These are phyloP conservation scores for Torulaspora globosa DNA, from an alignment of 1,139 yeast genomes.

Conservation along the genomic window DNA sequence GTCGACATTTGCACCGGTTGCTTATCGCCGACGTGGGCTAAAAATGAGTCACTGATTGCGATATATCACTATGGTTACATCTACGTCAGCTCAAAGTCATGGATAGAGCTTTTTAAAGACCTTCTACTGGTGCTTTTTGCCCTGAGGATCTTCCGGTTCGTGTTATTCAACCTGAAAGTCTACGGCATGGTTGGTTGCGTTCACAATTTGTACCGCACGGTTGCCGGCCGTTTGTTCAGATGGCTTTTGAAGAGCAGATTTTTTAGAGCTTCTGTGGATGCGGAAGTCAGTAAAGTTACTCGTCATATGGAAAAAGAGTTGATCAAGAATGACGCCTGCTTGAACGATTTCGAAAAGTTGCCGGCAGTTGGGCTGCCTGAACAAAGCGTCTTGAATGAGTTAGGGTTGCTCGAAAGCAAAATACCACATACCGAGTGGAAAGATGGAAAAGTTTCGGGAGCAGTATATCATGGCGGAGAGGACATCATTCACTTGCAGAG, in stretches of 20 bases:
- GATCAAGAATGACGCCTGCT: slow-evolving; percentile 47
- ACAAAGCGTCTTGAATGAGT: slow-evolving; percentile 44
- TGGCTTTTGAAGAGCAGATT: slow-evolving; percentile 51
- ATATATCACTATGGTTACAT: slow-evolving; percentile 1
- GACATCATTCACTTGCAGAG: slow-evolving; percentile 70
- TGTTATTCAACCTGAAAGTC: slow-evolving; percentile 32
- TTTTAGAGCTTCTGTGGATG: slow-evolving; percentile 52
- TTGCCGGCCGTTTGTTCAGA: slow-evolving; percentile 35
- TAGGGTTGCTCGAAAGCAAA: slow-evolving; percentile 44
- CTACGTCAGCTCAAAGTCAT: slow-evolving; percentile 17
- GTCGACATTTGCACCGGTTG: neutral
- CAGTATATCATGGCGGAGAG: slow-evolving; percentile 91
- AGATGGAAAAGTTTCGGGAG: slow-evolving; percentile 85
- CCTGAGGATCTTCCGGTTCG: slow-evolving; percentile 12
- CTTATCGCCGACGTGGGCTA: neutral
- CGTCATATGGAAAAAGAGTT: slow-evolving; percentile 51
- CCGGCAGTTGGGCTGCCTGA: slow-evolving; percentile 56
- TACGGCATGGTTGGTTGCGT: slow-evolving; percentile 42
- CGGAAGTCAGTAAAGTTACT: slow-evolving; percentile 51
- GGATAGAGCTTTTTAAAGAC: slow-evolving; percentile 24
- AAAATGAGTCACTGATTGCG: neutral
- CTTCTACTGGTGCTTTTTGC: slow-evolving; percentile 18
- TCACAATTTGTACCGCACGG: slow-evolving; percentile 17
- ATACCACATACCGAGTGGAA: slow-evolving; percentile 76
- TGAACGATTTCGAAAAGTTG: slow-evolving; percentile 46